These are phyloP conservation scores for Acer negundo DNA, from an alignment of 345 rosid species.

Conservation along the genomic window DNA sequence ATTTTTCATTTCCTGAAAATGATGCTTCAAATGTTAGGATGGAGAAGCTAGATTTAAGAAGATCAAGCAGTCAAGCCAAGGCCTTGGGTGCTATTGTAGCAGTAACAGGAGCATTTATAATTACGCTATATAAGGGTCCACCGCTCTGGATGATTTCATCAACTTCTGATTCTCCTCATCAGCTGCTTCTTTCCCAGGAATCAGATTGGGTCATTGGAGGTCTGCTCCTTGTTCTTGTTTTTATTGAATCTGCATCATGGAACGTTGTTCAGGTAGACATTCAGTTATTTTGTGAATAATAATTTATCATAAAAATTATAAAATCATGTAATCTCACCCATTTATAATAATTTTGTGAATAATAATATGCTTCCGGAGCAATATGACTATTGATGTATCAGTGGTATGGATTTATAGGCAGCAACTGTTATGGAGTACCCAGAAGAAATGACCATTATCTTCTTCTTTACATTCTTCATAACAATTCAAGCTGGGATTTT, in stretches of 20 bases:
- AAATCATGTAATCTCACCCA: background rate
- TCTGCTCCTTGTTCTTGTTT: constrained; percentile 16
- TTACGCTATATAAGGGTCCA: constrained; percentile 44
- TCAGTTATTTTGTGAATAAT: background rate
- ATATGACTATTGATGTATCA: background rate
- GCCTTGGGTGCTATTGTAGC: constrained; percentile 39
- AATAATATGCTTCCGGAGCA: background rate
- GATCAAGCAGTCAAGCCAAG: constrained; percentile 42
- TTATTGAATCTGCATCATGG: background rate
- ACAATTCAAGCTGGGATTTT: constrained; percentile 28
- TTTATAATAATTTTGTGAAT: background rate
- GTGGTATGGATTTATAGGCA: constrained; percentile 11
- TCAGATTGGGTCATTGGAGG: constrained; percentile 38
- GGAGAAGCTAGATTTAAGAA: constrained; percentile 38
- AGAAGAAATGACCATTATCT: constrained; percentile 10
- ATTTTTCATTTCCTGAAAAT: background rate
- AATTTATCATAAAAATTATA: too few relatives aligned
- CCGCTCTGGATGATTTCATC: constrained; percentile 19
- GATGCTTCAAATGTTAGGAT: constrained; percentile 25
- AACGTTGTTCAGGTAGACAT: constrained; percentile 27
- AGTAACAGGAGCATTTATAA: constrained; percentile 42
- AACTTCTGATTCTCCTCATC: constrained; percentile 11
- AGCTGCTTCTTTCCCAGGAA: background rate
- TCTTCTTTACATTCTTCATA: constrained; percentile 15
- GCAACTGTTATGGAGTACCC: constrained; percentile 14